Evolutionary conservation across 202 grass and related monocot genomes (phyloP).

Genomic region (Hordeum pubiflorum): DNA sequence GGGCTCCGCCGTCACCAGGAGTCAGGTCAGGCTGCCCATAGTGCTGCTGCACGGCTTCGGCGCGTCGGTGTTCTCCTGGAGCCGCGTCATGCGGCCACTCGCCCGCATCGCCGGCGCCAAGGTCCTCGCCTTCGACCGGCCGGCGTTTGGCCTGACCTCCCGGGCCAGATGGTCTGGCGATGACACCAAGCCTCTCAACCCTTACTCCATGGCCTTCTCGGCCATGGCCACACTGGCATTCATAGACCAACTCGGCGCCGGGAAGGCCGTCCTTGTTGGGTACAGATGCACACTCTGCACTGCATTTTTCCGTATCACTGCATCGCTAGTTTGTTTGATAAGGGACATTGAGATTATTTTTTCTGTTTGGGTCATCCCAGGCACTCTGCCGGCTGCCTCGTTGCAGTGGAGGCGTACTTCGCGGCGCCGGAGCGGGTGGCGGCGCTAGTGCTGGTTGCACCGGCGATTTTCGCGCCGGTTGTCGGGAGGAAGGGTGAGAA

Average conservation of each 20-base stretch:
- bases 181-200: conserved; percentile 51
- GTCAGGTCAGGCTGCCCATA: conserved; percentile 32
- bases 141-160: conserved; percentile 77
- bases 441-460: conserved; percentile 75
- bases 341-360: neutral
- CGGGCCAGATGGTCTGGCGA: conserved; percentile 21
- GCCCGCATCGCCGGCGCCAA: conserved; percentile 47
- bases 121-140: conserved; percentile 86
- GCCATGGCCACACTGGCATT: conserved; percentile 67
- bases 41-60: conserved; percentile 84
- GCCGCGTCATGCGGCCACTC: conserved; percentile 53
- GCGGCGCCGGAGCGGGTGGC: conserved; percentile 61
- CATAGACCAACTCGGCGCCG: conserved; percentile 43
- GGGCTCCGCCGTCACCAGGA: neutral
- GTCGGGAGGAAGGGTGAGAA: conserved; percentile 21
- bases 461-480: conserved; percentile 54
- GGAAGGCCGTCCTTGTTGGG: conserved; percentile 71
- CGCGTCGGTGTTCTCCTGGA: conserved; percentile 85
- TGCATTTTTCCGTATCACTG: neutral
- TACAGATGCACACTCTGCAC: conserved; percentile 18
- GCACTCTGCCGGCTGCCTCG: conserved; percentile 85
- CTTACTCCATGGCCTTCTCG: conserved; percentile 84
- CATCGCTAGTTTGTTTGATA: neutral
- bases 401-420: conserved; percentile 63
- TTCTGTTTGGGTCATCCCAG: conserved; percentile 44